Evolutionary conservation across 2,329 filamentous ascomycete species (phyloP).

Genomic region (Trichophaea hybrida): DNA sequence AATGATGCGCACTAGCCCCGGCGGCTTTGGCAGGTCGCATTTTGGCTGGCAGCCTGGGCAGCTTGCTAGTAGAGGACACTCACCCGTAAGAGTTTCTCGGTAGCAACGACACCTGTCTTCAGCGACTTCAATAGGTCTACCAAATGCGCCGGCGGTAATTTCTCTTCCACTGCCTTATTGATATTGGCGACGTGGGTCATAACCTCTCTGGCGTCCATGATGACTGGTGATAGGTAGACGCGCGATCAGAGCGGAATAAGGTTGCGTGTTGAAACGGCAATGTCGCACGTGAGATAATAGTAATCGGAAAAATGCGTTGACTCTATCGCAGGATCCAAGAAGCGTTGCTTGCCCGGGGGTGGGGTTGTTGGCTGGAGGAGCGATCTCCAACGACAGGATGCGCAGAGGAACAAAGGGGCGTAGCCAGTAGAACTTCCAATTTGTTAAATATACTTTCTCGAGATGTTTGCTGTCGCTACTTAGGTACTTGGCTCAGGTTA

Average conservation of each 20-base stretch:
- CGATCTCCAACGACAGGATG: not conserved
- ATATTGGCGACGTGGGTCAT: slow-evolving; percentile 62
- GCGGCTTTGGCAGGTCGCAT: not conserved
- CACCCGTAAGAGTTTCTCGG: slow-evolving; percentile 77
- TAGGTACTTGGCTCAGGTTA: not conserved
- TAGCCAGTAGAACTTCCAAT: not conserved
- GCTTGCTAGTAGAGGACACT: slow-evolving; percentile 28
- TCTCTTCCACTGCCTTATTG: slow-evolving; percentile 59
- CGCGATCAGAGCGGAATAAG: not conserved
- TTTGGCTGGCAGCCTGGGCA: not conserved
- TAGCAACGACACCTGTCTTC: slow-evolving; percentile 65
- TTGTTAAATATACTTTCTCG: not conserved
- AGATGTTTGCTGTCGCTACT: not conserved
- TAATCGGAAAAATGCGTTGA: not conserved
- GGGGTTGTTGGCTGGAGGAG: not conserved
- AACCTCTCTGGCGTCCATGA: slow-evolving; percentile 72
- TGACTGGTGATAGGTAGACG: not conserved
- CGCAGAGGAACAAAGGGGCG: not conserved
- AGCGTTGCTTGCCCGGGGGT: not conserved
- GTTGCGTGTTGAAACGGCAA: not conserved
- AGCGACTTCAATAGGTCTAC: slow-evolving; percentile 62
- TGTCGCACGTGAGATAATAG: not conserved
- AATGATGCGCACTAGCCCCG: not conserved
- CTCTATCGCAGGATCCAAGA: not conserved
- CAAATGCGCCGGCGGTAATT: slow-evolving; percentile 58